Conservation (phyloP, 768 basidiomycete species). For the Tephrocybe rancida region DNA sequence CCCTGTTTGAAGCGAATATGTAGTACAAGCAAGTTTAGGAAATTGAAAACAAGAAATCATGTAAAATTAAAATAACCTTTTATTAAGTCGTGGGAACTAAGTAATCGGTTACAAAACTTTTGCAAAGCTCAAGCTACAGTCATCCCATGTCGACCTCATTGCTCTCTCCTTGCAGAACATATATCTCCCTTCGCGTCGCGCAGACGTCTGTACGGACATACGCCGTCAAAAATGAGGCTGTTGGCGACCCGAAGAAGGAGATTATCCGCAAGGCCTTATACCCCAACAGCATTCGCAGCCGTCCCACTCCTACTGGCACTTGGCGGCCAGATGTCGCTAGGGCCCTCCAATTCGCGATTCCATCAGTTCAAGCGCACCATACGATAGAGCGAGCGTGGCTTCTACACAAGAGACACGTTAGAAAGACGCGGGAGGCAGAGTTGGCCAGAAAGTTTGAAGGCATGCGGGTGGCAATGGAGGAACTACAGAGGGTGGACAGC, state of each 20-base stretch:
- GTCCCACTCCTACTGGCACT: slow-evolving; percentile 74
- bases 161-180: slow-evolving; percentile 33
- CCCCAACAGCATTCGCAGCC: slow-evolving; percentile 72
- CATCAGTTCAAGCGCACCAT: slow-evolving; percentile 86
- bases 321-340: slow-evolving; percentile 82
- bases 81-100: slow-evolving; percentile 17
- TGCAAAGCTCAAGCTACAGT: background rate
- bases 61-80: background rate
- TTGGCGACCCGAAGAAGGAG: slow-evolving; percentile 65
- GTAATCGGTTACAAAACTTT: background rate
- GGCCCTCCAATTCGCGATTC: slow-evolving; percentile 82
- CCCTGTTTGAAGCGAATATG: no score
- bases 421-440: slow-evolving; percentile 70
- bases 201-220: slow-evolving; percentile 35
- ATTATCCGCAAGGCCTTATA: slow-evolving; percentile 81
- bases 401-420: slow-evolving; percentile 74
- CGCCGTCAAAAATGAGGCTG: slow-evolving; percentile 43
- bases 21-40: no score
- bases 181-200: slow-evolving; percentile 31
- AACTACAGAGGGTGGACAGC: slow-evolving; percentile 62
- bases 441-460: slow-evolving; percentile 75
- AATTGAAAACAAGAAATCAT: background rate
- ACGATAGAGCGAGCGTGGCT: slow-evolving; percentile 93
- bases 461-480: slow-evolving; percentile 87
- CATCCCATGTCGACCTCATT: slow-evolving; percentile 30